A percentile compares a stretch with the other conserved stretches of the same genome.
Evolutionary conservation across 2,329 filamentous ascomycete genomes (phyloP).

Genomic region (Teratosphaeria zuluensis): DNA sequence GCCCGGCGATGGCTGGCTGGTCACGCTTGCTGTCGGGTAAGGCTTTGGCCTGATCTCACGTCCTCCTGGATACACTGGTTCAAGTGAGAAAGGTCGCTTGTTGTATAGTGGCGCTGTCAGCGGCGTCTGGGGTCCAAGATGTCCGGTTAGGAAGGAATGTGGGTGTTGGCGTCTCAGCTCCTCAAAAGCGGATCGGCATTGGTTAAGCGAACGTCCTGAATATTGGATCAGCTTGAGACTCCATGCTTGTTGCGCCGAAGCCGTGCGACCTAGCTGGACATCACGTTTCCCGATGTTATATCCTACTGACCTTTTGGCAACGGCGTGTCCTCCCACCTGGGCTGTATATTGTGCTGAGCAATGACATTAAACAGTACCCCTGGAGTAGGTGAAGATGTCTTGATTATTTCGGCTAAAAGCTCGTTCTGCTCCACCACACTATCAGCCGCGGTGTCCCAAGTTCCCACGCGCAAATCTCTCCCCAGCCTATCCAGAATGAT

Average conservation of each 20-base stretch:
- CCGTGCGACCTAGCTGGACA: not conserved
- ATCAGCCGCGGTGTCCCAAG: conserved; percentile 8
- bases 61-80: conserved; percentile 21
- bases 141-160: conserved; percentile 6
- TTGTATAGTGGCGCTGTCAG: conserved; percentile 14
- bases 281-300: not conserved
- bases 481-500: not conserved
- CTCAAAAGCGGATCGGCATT: conserved; percentile 22
- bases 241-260: not conserved
- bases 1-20: conserved; percentile 13
- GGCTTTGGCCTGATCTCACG: conserved; percentile 39
- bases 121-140: conserved; percentile 16
- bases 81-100: conserved; percentile 22
- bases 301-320: conserved; percentile 38
- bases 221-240: conserved; percentile 2
- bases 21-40: conserved; percentile 11
- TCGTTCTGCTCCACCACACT: conserved; percentile 19
- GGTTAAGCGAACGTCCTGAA: conserved; percentile 26
- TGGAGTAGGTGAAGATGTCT: conserved; percentile 35
- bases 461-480: not conserved
- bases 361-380: conserved; percentile 36
- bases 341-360: conserved; percentile 33
- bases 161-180: conserved; percentile 14
- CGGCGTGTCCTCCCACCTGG: conserved; percentile 40
- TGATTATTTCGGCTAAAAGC: conserved; percentile 44